Conservation (phyloP, 495 filamentous ascomycete species). For the Penicillium verhagenii region DNA sequence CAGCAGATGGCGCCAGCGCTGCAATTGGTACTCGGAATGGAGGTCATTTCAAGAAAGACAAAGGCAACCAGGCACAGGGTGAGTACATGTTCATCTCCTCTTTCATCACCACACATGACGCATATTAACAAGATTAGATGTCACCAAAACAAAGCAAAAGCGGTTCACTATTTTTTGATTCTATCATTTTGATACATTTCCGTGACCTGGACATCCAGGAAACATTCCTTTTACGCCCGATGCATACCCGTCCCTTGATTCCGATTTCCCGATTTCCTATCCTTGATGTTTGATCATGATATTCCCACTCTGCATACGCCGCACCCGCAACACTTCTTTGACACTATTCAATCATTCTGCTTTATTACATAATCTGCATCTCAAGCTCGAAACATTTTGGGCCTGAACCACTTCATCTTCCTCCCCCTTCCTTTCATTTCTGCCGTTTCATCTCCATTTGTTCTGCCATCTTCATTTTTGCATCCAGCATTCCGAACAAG, state of each 20-base stretch:
- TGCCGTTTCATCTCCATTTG: background rate
- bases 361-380: slow-evolving; percentile 2
- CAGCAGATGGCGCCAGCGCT: slow-evolving; percentile 69
- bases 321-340: background rate
- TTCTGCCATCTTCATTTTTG: background rate
- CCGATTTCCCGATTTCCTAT: background rate
- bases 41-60: slow-evolving; percentile 10
- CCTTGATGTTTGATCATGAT: background rate
- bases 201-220: background rate
- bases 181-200: background rate
- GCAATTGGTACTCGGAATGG: slow-evolving; percentile 22
- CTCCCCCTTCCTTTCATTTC: background rate
- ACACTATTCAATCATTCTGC: background rate
- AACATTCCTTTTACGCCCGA: background rate
- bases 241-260: too few relatives aligned
- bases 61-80: slow-evolving; percentile 21
- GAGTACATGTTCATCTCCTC: background rate
- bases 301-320: background rate
- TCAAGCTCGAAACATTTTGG: background rate
- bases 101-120: background rate
- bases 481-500: background rate
- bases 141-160: slow-evolving; percentile 30
- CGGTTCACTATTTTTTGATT: slow-evolving; percentile 35
- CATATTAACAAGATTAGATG: slow-evolving; percentile 8
- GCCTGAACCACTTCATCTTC: background rate